Conservation (phyloP, 2,329 filamentous ascomycete genomes). For the Waltergamsia citrina region DNA sequence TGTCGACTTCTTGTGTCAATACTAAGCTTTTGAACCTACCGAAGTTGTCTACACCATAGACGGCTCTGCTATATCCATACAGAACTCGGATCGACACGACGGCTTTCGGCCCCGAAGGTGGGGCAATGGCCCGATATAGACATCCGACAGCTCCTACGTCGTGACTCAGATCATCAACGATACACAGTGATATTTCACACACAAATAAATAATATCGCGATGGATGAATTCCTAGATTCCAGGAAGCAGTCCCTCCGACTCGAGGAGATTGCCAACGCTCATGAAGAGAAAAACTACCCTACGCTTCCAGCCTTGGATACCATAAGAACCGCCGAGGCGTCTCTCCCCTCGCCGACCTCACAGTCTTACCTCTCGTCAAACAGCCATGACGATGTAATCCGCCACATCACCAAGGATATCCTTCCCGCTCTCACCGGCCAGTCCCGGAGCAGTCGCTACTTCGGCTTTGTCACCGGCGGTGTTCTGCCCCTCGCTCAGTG, state of each 20-base stretch:
- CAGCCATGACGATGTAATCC: conserved; percentile 16
- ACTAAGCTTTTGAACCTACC: too few species aligned
- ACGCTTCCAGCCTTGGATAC: conserved; percentile 23
- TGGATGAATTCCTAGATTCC: conserved; percentile 15
- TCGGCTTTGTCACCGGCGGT: conserved; percentile 83
- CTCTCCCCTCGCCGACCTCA: conserved; percentile 23
- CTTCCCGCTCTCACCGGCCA: conserved; percentile 56
- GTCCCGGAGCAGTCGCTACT: conserved; percentile 61
- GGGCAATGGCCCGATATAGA: too few species aligned
- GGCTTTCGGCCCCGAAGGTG: too few species aligned
- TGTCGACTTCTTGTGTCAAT: too few species aligned
- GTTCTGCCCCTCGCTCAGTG: conserved; percentile 68
- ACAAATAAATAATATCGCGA: too few species aligned
- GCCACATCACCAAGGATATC: conserved; percentile 35
- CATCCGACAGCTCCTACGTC: too few species aligned
- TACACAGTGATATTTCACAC: neutral
- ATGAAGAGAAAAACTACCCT: conserved; percentile 15
- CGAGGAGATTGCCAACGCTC: conserved; percentile 7
- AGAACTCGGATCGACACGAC: too few species aligned
- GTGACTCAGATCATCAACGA: neutral
- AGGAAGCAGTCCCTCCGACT: conserved; percentile 14
- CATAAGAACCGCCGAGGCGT: conserved; percentile 25
- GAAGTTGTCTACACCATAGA: too few species aligned
- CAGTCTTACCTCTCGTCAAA: conserved; percentile 20
- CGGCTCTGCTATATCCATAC: too few species aligned